These are phyloP conservation scores for Syzygium jambos DNA, from an alignment of 345 rosid genomes.

Conservation along the genomic window DNA sequence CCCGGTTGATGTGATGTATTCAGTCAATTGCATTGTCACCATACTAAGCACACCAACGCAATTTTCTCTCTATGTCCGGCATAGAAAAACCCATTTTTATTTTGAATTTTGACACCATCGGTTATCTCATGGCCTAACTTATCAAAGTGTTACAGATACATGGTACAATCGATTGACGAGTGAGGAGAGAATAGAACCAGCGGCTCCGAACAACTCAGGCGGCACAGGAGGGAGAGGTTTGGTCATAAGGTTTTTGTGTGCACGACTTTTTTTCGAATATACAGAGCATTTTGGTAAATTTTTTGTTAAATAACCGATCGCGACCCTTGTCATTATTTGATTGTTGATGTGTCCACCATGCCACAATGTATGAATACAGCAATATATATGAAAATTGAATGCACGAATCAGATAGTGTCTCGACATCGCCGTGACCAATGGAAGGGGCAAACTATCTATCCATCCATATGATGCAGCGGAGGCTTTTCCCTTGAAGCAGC, in stretches of 20 bases:
- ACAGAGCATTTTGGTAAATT: not conserved
- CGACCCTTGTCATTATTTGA: not conserved
- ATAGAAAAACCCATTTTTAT: no score
- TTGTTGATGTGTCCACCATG: not conserved
- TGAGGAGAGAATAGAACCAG: no score
- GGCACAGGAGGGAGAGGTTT: no score
- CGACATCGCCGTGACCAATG: not conserved
- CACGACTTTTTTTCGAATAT: not conserved
- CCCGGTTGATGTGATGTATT: no score
- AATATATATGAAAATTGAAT: not conserved
- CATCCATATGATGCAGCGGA: conserved; percentile 56
- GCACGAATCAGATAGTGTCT: not conserved
- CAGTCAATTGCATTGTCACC: no score
- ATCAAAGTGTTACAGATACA: no score
- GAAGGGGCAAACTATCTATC: conserved; percentile 3
- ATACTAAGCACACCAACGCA: no score
- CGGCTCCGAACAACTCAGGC: no score
- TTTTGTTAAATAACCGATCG: not conserved
- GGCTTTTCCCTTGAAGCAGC: conserved; percentile 33
- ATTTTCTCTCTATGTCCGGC: no score
- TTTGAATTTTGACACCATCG: no score
- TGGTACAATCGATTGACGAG: no score
- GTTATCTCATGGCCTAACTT: no score
- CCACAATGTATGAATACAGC: not conserved
- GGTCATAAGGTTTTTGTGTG: not conserved